Conservation (phyloP, 176 grass and related monocot genomes). For the Areca catechu region DNA sequence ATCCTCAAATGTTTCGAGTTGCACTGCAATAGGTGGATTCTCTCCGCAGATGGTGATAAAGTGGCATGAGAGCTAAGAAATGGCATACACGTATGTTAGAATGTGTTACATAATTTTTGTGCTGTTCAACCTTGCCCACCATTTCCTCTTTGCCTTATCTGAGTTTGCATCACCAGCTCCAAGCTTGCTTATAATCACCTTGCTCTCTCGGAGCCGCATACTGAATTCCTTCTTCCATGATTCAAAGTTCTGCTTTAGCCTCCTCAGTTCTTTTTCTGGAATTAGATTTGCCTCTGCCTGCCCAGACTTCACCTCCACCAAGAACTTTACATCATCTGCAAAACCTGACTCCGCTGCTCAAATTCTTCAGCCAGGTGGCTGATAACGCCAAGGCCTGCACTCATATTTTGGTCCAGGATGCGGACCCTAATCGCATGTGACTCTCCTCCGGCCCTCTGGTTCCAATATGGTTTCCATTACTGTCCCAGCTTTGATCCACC, state of each 20-base stretch:
- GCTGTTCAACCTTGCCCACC: constrained; percentile 83
- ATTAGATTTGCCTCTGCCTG: constrained; percentile 61
- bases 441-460: constrained; percentile 22
- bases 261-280: constrained; percentile 71
- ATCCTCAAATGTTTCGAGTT: too few species aligned
- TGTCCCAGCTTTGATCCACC: constrained; percentile 76
- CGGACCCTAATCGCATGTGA: constrained; percentile 40
- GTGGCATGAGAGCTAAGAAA: too few species aligned
- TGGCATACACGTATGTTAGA: too few species aligned
- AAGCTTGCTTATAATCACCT: constrained; percentile 69
- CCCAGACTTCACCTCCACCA: constrained; percentile 92
- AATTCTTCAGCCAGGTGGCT: constrained; percentile 58
- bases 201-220: constrained; percentile 62
- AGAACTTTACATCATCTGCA: constrained; percentile 62
- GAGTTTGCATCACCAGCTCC: constrained; percentile 38
- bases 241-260: constrained; percentile 79
- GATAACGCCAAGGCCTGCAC: constrained; percentile 44
- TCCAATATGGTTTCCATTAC: constrained; percentile 23
- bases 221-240: constrained; percentile 81
- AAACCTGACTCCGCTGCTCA: constrained; percentile 74
- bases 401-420: constrained; percentile 40
- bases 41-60: too few species aligned
- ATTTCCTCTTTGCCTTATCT: constrained; percentile 60
- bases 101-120: constrained; percentile 47
- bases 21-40: too few species aligned